phyloP scores from a whole-genome alignment of 306 rosid species.

The Begonia masoniana region DNA sequence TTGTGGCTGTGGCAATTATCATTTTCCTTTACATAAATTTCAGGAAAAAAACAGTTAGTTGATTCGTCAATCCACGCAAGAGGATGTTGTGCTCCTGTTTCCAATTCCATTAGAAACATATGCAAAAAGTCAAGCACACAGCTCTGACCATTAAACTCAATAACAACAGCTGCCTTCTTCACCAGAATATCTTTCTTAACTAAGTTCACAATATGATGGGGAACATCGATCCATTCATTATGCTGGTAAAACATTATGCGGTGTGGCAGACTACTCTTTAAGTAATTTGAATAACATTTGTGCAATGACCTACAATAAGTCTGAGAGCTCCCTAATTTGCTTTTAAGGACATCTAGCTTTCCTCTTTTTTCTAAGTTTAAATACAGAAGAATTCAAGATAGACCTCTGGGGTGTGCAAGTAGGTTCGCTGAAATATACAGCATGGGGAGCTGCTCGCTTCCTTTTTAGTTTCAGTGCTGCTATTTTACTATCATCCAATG shows the following conservation, averaged over 20 bases:
- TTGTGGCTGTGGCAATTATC: constrained; percentile 4
- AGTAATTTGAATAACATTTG: constrained; percentile 42
- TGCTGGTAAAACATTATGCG: constrained; percentile 60
- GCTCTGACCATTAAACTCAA: constrained; percentile 40
- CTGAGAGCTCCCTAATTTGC: constrained; percentile 17
- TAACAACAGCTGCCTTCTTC: constrained; percentile 53
- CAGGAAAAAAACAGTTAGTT: constrained; percentile 78
- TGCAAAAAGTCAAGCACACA: constrained; percentile 70
- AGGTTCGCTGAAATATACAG: constrained; percentile 22
- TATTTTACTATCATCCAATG: constrained; percentile 32
- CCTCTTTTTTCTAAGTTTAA: constrained; percentile 31
- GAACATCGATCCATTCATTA: constrained; percentile 65
- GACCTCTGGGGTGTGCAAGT: constrained; percentile 19
- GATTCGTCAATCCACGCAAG: constrained; percentile 90
- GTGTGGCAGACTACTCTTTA: constrained; percentile 53
- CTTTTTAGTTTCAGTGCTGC: constrained; percentile 31
- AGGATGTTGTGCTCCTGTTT: constrained; percentile 50
- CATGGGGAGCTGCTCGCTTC: constrained; percentile 33
- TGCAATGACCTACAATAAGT: constrained; percentile 25
- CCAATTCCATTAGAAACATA: constrained; percentile 59
- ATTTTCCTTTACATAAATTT: constrained; percentile 28
- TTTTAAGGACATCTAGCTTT: constrained; percentile 22
- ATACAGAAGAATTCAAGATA: constrained; percentile 3
- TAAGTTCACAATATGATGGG: constrained; percentile 42
- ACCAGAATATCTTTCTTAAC: constrained; percentile 41